Evolutionary conservation across 352 stramenopile species (phyloP), one percentile per base, ranked within the genome.

Genomic region (Globisporangium spiculum): DNA sequence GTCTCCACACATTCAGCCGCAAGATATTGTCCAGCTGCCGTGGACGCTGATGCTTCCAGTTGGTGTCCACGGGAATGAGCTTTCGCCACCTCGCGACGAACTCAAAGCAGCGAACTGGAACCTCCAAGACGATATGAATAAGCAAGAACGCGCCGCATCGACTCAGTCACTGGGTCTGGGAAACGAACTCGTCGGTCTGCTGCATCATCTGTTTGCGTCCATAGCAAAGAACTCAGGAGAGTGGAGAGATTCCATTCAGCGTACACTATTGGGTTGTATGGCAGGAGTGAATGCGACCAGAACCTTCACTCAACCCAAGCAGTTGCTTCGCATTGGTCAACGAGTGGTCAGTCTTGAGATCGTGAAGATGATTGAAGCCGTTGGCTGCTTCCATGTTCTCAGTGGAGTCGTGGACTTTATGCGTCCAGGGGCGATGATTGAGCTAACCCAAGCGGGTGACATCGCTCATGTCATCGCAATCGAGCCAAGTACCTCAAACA

Each of bases 361-460:
- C 30, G n/a, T 84, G 0, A 71, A 56, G 18, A 48, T 50, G 14
- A 44, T 79, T 4, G 79, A 88, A 46, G 38, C 61, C 4, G n/a
- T 74, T 5, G 79, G 74, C 1, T 77, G 68, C 27, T 57, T 84
- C 0, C 78, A 81, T 50, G 63, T 75, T 30, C 60, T 88, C 18
- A 60, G 68, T 10, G 79, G 76, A 32, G 52, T 55, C n/a, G n/a
- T 76, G 4, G 77, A 88, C 3, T 84, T 81, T 20, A 48, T 83
- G 5, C 76, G 79, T 20, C 69, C 72, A 9, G 77, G 79, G 6
- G 55, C 74, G 0, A 70, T 54, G 16, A 74, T 78, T 10, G 64
- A 83, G 57, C 66, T 88, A 22, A 30, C 36, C 22, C 63, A 75
- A 1, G 79, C 75, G 18, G 67, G 65, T 22, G 72, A 88, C 1